Conservation (phyloP, 2,329 filamentous ascomycete genomes). For the Botrytis fabae region DNA sequence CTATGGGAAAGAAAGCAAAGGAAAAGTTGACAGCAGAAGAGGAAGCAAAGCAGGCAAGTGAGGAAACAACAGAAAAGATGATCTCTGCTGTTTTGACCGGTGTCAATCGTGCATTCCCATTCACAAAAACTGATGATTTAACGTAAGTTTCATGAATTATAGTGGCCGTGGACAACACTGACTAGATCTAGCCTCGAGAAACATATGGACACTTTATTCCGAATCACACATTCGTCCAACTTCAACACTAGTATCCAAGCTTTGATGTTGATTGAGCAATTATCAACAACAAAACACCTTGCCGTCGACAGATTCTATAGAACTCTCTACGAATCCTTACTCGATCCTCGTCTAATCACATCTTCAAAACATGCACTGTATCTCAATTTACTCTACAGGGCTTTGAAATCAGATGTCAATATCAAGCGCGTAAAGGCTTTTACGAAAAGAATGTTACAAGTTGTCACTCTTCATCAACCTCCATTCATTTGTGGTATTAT, state of each 20-base stretch:
- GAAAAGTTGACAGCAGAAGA: slow-evolving; percentile 43
- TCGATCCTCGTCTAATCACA: slow-evolving; percentile 82
- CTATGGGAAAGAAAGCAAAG: slow-evolving; percentile 53
- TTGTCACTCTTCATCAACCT: slow-evolving; percentile 84
- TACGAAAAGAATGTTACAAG: slow-evolving; percentile 86
- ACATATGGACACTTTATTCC: slow-evolving; percentile 92
- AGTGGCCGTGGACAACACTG: slow-evolving; percentile 25
- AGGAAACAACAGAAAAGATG: slow-evolving; percentile 76
- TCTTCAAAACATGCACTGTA: slow-evolving; percentile 97
- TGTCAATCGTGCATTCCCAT: slow-evolving; percentile 94
- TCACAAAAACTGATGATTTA: slow-evolving; percentile 76
- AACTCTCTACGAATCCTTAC: slow-evolving; percentile 89
- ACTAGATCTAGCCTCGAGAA: slow-evolving; percentile 64
- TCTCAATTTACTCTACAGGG: slow-evolving; percentile 84
- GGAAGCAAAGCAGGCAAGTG: slow-evolving; percentile 43
- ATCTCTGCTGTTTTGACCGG: slow-evolving; percentile 89
- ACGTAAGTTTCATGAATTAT: slow-evolving; percentile 51
- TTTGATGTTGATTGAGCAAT: slow-evolving; percentile 89
- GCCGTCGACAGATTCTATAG: slow-evolving; percentile 90
- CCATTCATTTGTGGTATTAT: slow-evolving; percentile 92
- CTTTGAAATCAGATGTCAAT: slow-evolving; percentile 87
- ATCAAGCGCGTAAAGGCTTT: slow-evolving; percentile 93
- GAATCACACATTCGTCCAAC: slow-evolving; percentile 94
- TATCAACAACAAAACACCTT: slow-evolving; percentile 77
- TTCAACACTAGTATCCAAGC: slow-evolving; percentile 99